A percentile compares a stretch with the other conserved stretches of the same genome.
Evolutionary conservation across 495 filamentous ascomycete species (phyloP).

Genomic region (Penicillium macrosclerotiorum): DNA sequence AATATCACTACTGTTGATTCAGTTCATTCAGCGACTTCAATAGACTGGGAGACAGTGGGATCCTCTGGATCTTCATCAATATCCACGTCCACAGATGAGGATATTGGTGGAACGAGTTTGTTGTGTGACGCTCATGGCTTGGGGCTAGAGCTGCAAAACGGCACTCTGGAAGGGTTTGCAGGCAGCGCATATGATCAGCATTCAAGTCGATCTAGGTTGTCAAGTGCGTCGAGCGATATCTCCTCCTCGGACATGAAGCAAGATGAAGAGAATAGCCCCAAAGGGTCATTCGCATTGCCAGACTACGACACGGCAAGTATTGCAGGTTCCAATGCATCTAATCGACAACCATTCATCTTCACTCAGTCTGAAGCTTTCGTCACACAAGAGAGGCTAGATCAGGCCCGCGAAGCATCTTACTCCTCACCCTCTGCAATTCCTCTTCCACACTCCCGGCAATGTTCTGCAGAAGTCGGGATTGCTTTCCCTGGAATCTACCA

Average conservation of each 20-base stretch:
- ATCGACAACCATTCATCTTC: not conserved
- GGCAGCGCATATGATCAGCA: not conserved
- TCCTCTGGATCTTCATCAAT: too few relatives aligned
- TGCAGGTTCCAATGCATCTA: not conserved
- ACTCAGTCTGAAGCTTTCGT: slow-evolving; percentile 2
- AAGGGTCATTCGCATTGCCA: not conserved
- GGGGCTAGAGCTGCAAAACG: too few relatives aligned
- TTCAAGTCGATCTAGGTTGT: not conserved
- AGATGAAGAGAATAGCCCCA: not conserved
- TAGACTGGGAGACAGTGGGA: not conserved
- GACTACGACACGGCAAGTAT: slow-evolving; percentile 2
- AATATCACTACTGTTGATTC: not conserved
- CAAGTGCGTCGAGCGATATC: not conserved
- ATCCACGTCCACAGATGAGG: not conserved
- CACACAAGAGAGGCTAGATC: slow-evolving; percentile 7
- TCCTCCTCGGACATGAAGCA: not conserved
- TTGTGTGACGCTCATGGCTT: not conserved
- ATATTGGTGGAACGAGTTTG: not conserved
- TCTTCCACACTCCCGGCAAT: not conserved
- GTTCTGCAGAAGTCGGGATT: slow-evolving; percentile 15
- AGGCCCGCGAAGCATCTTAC: not conserved
- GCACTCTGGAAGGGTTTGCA: not conserved
- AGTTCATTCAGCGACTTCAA: not conserved
- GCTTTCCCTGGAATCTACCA: slow-evolving; percentile 25
- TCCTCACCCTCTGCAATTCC: not conserved